phyloP scores from a whole-genome alignment of 345 rosid species.

The Durio zibethinus region DNA sequence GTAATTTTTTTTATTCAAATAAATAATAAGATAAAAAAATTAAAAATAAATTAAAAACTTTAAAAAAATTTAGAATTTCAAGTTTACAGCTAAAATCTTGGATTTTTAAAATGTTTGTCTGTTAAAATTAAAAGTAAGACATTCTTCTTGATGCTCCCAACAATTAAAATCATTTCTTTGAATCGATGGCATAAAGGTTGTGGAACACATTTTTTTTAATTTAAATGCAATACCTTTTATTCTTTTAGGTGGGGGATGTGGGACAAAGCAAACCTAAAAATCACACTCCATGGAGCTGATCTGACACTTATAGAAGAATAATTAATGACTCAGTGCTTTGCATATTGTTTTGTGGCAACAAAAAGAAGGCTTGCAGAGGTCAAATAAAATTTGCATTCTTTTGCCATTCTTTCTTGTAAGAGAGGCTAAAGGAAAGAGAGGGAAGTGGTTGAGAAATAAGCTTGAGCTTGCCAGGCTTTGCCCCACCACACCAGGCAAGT shows the following conservation, averaged over 20 bases:
- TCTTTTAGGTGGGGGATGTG: not conserved
- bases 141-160: not conserved
- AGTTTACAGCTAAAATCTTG: not conserved
- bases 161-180: not conserved
- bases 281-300: not conserved
- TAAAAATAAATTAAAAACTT: too few relatives aligned
- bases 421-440: not conserved
- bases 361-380: not conserved
- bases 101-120: not conserved
- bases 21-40: too few relatives aligned
- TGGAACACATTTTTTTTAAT: too few relatives aligned
- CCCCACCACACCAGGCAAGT: not conserved
- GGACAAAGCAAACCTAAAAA: not conserved
- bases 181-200: not conserved
- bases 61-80: not conserved
- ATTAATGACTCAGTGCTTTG: not conserved
- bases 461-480: not conserved
- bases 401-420: not conserved
- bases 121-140: not conserved
- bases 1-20: too few relatives aligned
- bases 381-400: not conserved
- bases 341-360: not conserved
- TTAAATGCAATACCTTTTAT: not conserved
- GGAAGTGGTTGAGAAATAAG: not conserved
- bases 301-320: not conserved